Evolutionary conservation across 139 green algal genomes (phyloP), one percentile per base, ranked within the genome.

Genomic region (Picochlorum sp.): DNA sequence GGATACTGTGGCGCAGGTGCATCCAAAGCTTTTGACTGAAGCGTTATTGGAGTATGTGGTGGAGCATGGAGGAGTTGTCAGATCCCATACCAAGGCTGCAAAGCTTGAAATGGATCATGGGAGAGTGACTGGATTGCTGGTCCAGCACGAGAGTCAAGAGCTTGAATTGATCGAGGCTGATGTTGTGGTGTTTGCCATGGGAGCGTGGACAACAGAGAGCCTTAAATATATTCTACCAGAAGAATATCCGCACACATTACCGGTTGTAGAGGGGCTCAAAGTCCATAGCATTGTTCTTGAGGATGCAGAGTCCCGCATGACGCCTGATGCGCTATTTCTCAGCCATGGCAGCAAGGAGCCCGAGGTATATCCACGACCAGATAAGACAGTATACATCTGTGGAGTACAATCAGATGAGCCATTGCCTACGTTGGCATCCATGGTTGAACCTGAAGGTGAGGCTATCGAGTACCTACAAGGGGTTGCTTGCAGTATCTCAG

Each of bases 361-460:
- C 3, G 86, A 94, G 74, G 66, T 94, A 8, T 94, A 93, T 57
- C 86, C 86, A 0, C 71, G 87, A 9, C 87, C 87, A 9, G 79
- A 89, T 65, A 82, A 82, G 24, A 81, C 77, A 24, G 82, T 90
- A 2, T 95, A 95, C 51, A 75, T 91, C 14, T 91, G 87, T 34
- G 87, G 87, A 1, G 80, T 65, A 10, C 54, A 59, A 4, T 52
- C 87, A 44, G 66, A 73, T 1, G 72, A 84, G 28, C 41, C 69
- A 49, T 14, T 64, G 28, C 85, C 85, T 3, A 18, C 56, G 24
- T 72, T 61, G 32, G 69, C 86, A 11, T 56, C 32, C 1, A 64
- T 73, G 24, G 81, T 94, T 14, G 41, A 59, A 7, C 59, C 66
- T 4, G 24, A 56, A 49, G 20, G 52, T 1, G 60, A 49, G 1